Conservation (phyloP, 208 protist genomes). For the Crithidia bombi region DNA sequence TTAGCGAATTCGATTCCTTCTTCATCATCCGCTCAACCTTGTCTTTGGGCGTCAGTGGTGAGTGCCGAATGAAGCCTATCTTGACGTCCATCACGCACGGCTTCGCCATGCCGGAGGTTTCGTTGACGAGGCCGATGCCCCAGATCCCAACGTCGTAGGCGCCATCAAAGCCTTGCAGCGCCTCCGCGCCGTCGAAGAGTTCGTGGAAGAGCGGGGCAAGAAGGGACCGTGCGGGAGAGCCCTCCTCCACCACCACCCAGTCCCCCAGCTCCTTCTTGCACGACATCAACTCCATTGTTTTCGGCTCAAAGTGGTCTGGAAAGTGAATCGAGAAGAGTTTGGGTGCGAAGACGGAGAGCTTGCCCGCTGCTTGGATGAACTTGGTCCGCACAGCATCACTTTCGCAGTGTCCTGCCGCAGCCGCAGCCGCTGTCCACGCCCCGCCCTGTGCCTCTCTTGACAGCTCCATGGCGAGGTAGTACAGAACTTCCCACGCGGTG, state of each 20-base stretch:
- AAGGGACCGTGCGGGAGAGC: slow-evolving; percentile 19
- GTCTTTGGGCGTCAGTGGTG: slow-evolving; percentile 56
- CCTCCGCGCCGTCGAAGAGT: slow-evolving; percentile 37
- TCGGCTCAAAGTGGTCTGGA: slow-evolving; percentile 27
- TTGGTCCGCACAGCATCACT: slow-evolving; percentile 14
- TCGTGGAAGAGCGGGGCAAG: slow-evolving; percentile 40
- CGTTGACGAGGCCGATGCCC: slow-evolving; percentile 67
- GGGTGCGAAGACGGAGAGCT: slow-evolving; percentile 19
- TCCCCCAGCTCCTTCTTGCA: slow-evolving; percentile 2
- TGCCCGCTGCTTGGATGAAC: slow-evolving; percentile 28
- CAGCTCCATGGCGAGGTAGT: slow-evolving; percentile 57
- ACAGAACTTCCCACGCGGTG: slow-evolving; percentile 77
- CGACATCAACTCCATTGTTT: slow-evolving; percentile 18
- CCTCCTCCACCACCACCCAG: slow-evolving; percentile 48
- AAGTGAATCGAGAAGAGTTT: slow-evolving; percentile 34
- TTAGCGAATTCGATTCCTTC: slow-evolving; percentile 48
- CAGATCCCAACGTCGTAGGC: slow-evolving; percentile 52
- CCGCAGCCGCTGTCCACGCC: not conserved
- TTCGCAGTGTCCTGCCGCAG: not conserved
- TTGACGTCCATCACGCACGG: slow-evolving; percentile 83
- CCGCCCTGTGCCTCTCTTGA: slow-evolving; percentile 10
- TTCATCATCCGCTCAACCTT: slow-evolving; percentile 57
- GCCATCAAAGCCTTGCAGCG: slow-evolving; percentile 36
- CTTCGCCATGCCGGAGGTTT: slow-evolving; percentile 40
- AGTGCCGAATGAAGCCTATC: slow-evolving; percentile 72